Base-by-base conservation (phyloP, 2,329 filamentous ascomycete genomes). In the Emericellopsis cladophorae region DNA sequence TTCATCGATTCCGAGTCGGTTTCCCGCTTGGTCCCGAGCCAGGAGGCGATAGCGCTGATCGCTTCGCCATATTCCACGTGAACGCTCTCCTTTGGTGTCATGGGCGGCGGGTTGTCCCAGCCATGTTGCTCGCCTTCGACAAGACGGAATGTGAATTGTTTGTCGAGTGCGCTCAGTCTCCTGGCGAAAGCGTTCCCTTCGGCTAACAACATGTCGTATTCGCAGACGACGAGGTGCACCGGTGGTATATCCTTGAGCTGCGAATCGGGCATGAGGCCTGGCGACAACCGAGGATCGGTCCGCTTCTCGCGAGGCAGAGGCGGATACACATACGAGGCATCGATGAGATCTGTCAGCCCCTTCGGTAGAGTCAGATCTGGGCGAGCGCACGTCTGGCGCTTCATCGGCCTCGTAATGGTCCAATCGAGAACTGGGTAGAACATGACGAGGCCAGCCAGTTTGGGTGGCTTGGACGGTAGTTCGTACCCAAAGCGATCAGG, bases 361-460 rank as follows among this genome's bases (percentile, higher is more conserved):
- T 68, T 64, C 2, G 77, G 68, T 2, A 81, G 59, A 7, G 76
- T 77, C 39, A 72, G 67, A 29, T 80, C 75, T 0, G 76, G 76
- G 2, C 65, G 61, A 4, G 61, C 49, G 43, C 71, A 76, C 2
- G 65, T 64, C n/a, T 63, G 60, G 2, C 76, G 68, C 47, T 79
- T 77, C 39, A 69, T 64, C 1, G 65, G 66, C 5, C 78, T 70
- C 4, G 66, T 65, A 12, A 71, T 61, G 2, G 74, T 79, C 58
- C 74, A 80, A 54, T 81, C 76, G 32, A 74, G 66, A 1, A 75
- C 64, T 0, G 78, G 78, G 50, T 81, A 82, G 61, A 75, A 82
- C 31, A 77, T 66, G 7, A 66, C 64, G 2, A 78, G 57, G 15
- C 72, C 74, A 21, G 64, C 55, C 43, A 81, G 64, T 7, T 57